Evolutionary conservation across 768 basidiomycete genomes (phyloP), one percentile per base, ranked within the genome.

Genomic region (Mycena sanguinolenta): DNA sequence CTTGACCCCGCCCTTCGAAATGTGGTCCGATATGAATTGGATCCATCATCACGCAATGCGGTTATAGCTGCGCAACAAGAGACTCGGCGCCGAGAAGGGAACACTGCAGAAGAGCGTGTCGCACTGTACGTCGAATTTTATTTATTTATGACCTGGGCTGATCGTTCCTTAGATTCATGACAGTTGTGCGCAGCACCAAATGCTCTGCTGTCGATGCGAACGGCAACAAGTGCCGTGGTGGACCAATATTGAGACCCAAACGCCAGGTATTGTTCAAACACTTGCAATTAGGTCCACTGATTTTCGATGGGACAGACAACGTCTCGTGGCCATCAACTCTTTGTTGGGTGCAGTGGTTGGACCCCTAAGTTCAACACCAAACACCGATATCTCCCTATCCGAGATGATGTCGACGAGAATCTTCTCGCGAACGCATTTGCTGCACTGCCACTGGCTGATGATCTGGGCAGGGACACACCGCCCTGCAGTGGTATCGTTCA

Each of bases 301-400:
- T 14, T 46, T 25, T 49, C 10, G 14, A 8, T 21, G 13, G 8
- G 1, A 25, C 21, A 65, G 55, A 54, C 54, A 4, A 5, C 55
- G 2, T 58, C 55, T 4, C 57, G 58, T 13, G 58, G 58, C 17
- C 58, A 67, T 7, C 32, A 59, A 13, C 23, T 19, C 25, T 57
- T 65, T 23, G 34, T 65, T 32, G 64, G 64, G 5, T 65, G 64
- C 64, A 65, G 38, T 23, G 64, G 64, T 27, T 58, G 64, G 53
- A 55, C 25, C 0, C 13, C 54, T 2, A 58, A 50, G 2, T 65
- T 42, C 12, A 6, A 21, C 64, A 65, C 54, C 53, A 27, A 3
- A 21, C 25, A 3, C 38, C n/a, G n/a, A 28, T n/a, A 50, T 4
- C 10, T n/a, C n/a, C n/a, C n/a, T n/a, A 65, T 65, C 36, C 54